These are phyloP conservation scores for Thalassiosira pacifica DNA, from an alignment of 352 stramenopile genomes.

Conservation along the genomic window DNA sequence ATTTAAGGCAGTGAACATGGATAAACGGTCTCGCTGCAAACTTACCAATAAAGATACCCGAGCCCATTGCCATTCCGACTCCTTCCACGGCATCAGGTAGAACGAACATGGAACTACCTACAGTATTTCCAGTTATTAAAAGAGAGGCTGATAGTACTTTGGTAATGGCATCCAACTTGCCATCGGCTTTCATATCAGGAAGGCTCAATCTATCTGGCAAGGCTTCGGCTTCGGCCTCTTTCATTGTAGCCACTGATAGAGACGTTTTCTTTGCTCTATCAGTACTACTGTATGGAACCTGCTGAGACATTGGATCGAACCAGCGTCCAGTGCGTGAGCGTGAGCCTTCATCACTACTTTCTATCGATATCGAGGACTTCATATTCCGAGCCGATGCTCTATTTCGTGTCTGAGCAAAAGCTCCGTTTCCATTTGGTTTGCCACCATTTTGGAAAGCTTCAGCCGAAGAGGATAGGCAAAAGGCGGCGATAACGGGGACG, in stretches of 20 bases:
- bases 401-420: no score
- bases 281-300: no score
- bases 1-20: no score
- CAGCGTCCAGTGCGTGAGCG: no score
- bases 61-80: conserved; percentile 66
- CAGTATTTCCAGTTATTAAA: conserved; percentile 80
- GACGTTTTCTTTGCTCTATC: conserved; percentile 27
- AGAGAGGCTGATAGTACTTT: conserved; percentile 70
- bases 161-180: conserved; percentile 20
- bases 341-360: background rate
- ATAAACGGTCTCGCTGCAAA: no score
- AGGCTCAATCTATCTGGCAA: background rate
- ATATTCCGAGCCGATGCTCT: background rate
- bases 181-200: conserved; percentile 2
- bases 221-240: background rate
- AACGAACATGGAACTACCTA: conserved; percentile 77
- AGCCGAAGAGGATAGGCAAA: conserved; percentile 2
- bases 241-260: conserved; percentile 30
- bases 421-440: no score
- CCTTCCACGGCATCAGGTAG: conserved; percentile 69
- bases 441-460: conserved; percentile 14
- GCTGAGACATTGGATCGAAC: no score
- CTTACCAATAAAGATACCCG: conserved; percentile 68
- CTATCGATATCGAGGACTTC: conserved; percentile 3
- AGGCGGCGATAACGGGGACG: background rate